phyloP scores from a whole-genome alignment of 75 land plant species.

The Chamaecyparis obtusa region DNA sequence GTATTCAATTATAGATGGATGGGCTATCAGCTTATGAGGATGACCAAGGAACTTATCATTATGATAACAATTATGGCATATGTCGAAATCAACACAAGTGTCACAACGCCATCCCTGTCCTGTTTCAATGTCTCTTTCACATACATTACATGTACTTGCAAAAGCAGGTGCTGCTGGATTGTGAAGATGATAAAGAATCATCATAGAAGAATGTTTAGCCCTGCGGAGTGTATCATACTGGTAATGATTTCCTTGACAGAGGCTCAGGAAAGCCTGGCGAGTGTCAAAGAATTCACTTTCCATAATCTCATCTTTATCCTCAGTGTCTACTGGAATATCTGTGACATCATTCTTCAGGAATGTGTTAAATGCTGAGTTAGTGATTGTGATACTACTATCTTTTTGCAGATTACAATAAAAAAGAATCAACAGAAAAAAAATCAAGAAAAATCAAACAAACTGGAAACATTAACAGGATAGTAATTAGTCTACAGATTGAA shows the following conservation, averaged over 20 bases:
- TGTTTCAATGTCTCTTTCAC: constrained; percentile 80
- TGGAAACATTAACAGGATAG: not conserved
- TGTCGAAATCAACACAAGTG: constrained; percentile 82
- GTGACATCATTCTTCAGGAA: not conserved
- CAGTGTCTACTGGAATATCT: constrained; percentile 71
- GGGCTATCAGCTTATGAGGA: constrained; percentile 85
- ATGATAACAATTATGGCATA: constrained; percentile 76
- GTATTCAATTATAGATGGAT: constrained; percentile 65
- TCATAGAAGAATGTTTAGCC: constrained; percentile 99
- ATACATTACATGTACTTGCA: constrained; percentile 82
- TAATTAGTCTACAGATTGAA: not conserved
- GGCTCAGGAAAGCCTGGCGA: constrained; percentile 90
- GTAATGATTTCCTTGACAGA: constrained; percentile 98
- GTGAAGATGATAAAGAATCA: constrained; percentile 97
- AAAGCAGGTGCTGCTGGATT: constrained; percentile 98
- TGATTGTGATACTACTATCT: not conserved
- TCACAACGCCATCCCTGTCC: constrained; percentile 98
- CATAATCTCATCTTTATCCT: constrained; percentile 92
- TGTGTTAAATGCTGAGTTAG: not conserved
- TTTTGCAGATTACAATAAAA: not conserved
- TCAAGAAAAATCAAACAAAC: not conserved
- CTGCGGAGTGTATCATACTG: constrained; percentile 96
- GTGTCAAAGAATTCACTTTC: constrained; percentile 99
- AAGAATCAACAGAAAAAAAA: not conserved
- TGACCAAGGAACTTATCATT: constrained; percentile 64